These are phyloP conservation scores for Cryoendolithus antarcticus DNA, from an alignment of 2,329 filamentous ascomycete species.

Conservation along the genomic window DNA sequence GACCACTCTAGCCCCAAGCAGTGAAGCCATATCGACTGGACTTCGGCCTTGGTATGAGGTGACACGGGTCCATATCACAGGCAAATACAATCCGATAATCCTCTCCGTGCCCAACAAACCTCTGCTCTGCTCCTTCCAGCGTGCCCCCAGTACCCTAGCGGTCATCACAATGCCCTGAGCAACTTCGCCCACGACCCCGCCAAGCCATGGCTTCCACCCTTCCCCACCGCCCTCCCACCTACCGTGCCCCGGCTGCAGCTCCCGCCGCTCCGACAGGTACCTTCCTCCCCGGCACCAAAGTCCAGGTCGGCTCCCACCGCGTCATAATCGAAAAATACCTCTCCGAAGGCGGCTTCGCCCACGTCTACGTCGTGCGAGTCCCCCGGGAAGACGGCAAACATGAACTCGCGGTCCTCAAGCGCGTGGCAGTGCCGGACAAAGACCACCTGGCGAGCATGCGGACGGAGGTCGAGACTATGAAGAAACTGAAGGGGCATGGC, in stretches of 20 bases:
- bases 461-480: slow-evolving; percentile 99
- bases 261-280: slow-evolving; percentile 49
- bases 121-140: too few species aligned
- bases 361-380: slow-evolving; percentile 91
- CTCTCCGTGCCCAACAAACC: too few species aligned
- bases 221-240: slow-evolving; percentile 1
- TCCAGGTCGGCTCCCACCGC: slow-evolving; percentile 84
- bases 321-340: slow-evolving; percentile 95
- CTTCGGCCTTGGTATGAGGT: too few species aligned
- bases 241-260: slow-evolving; percentile 5
- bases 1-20: too few species aligned
- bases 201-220: slow-evolving; percentile 1
- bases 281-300: slow-evolving; percentile 87
- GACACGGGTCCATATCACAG: too few species aligned
- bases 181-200: too few species aligned
- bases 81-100: too few species aligned
- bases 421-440: slow-evolving; percentile 94
- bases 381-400: slow-evolving; percentile 64
- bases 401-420: slow-evolving; percentile 76
- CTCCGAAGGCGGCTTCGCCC: slow-evolving; percentile 94
- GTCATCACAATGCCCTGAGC: too few species aligned
- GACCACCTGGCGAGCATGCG: slow-evolving; percentile 90
- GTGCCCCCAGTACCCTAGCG: too few species aligned
- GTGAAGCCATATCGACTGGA: too few species aligned
- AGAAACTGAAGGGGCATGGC: slow-evolving; percentile 91